phyloP scores from a whole-genome alignment of 305 asterid species.

The Solanum hybrid region DNA sequence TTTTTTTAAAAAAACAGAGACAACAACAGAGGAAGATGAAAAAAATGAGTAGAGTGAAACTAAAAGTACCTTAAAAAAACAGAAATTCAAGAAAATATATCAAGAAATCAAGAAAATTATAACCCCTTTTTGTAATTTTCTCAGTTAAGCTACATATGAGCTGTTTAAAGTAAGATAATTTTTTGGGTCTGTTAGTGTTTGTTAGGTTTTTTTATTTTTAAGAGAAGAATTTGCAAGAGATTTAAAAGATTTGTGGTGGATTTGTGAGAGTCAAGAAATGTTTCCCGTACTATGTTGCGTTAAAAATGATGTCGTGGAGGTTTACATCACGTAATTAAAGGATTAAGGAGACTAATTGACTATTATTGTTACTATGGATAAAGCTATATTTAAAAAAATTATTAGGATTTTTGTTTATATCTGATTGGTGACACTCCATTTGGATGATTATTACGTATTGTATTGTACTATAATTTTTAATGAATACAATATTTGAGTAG shows the following conservation, averaged over 20 bases:
- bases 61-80: neutral
- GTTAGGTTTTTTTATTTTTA: neutral
- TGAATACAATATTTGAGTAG: too few species aligned
- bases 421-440: neutral
- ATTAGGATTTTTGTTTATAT: neutral
- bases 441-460: neutral
- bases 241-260: neutral
- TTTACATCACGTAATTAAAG: conserved; percentile 1
- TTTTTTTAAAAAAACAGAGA: neutral
- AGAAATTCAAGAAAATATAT: neutral
- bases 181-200: neutral
- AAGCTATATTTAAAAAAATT: neutral
- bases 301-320: neutral
- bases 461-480: neutral
- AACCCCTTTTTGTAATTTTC: neutral
- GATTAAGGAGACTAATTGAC: neutral
- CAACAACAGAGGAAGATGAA: neutral
- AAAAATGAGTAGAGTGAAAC: neutral
- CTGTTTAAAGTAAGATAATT: neutral
- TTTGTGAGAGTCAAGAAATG: neutral
- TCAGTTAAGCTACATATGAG: neutral
- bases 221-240: neutral
- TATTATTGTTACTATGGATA: neutral
- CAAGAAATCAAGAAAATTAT: neutral
- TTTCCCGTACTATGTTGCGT: neutral